phyloP scores from a whole-genome alignment of 768 basidiomycete species.

The Xanthoconium purpureum region DNA sequence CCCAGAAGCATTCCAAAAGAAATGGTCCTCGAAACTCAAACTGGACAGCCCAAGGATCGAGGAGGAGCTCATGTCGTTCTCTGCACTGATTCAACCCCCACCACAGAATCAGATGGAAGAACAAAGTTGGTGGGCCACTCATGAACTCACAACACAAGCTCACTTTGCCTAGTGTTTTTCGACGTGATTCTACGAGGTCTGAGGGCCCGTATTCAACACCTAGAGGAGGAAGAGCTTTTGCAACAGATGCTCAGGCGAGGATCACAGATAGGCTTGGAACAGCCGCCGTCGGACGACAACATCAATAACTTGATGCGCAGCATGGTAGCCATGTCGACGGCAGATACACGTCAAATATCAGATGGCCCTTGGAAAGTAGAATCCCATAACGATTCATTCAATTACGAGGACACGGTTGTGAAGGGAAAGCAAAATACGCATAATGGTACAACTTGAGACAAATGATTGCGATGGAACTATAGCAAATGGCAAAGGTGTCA shows the following conservation, averaged over 20 bases:
- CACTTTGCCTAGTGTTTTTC: constrained; percentile 31
- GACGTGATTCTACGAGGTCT: constrained; percentile 39
- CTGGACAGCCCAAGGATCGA: constrained; percentile 36
- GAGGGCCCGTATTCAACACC: constrained; percentile 33
- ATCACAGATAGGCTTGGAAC: constrained; percentile 36
- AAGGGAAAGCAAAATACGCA: constrained; percentile 23
- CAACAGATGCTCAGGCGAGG: constrained; percentile 38
- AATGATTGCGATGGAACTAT: background rate
- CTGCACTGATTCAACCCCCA: constrained; percentile 33
- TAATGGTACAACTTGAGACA: background rate
- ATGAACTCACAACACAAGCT: background rate
- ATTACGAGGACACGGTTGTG: constrained; percentile 24
- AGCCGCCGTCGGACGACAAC: constrained; percentile 34
- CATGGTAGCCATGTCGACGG: constrained; percentile 34
- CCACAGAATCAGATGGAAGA: constrained; percentile 36
- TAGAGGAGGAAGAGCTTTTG: constrained; percentile 46
- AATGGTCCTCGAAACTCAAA: constrained; percentile 33
- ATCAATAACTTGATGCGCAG: constrained; percentile 41
- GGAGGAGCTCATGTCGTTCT: constrained; percentile 34
- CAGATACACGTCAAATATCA: constrained; percentile 12
- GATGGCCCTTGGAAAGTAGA: constrained; percentile 32
- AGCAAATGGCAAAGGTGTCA: background rate
- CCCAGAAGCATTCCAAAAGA: constrained; percentile 37
- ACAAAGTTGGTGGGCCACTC: constrained; percentile 32
- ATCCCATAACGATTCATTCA: constrained; percentile 16